Evolutionary conservation across 2,329 filamentous ascomycete species (phyloP), one percentile per base, ranked within the genome.

Genomic region (Fusarium agapanthi): DNA sequence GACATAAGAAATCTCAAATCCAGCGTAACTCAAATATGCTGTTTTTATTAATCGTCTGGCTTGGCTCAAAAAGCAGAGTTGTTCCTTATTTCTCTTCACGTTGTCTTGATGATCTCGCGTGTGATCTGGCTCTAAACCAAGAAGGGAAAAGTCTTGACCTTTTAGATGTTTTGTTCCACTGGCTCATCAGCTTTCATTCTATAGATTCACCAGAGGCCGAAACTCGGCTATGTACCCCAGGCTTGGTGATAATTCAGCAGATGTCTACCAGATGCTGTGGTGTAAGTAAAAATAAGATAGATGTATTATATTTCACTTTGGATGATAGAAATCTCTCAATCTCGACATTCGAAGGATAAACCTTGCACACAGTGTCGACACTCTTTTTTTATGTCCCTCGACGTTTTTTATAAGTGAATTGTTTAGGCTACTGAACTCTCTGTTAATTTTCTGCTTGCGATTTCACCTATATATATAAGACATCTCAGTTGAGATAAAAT

Each of bases 341-440:
- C 32, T 34, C 2, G 5, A 5, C 32, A 14, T 34, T 14, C 13
- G 3, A 34, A 34, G 5, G 14, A 16, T 11, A 4, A 16, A 8
- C 13, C 9, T 24, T 24, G 6, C 3, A 14, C 4, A 2, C 0
- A 2, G 5, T 1, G 1, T 24, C 2, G 5, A 16, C 16, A 3
- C n/a, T 41, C 8, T 15, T 16, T 5, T 14, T 37, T 18, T 30
- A 12, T 4, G 28, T 30, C 35, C 3, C 16, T 11, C 5, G 30
- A 11, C 0, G 9, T 18, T 37, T 1, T 37, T 9, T 16, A 6
- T 6, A 4, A 4, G 7, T 20, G 9, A 9, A 4, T 9, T n/a
- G 7, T 15, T 13, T 40, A 1, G 1, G 7, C 5, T 14, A 14
- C 1, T 34, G 32, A 34, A 34, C 13, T 1, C 13, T 34, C 5